These are phyloP conservation scores for Chromera velia DNA, from an alignment of 73 alveolate species.

Conservation along the genomic window DNA sequence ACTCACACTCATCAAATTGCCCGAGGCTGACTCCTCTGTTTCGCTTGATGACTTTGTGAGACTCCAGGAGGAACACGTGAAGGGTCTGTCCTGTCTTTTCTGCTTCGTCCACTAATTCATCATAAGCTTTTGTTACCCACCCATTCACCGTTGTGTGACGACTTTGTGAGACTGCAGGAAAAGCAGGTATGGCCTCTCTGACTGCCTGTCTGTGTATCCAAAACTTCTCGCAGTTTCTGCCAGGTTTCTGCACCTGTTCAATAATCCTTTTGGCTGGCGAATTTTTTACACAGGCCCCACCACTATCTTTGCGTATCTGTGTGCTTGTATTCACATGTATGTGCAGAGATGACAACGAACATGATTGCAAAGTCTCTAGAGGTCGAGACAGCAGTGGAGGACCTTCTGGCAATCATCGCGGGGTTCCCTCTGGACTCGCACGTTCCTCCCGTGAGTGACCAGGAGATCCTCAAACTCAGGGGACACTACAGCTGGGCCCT, in stretches of 20 bases:
- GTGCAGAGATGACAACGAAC: slow-evolving; percentile 19
- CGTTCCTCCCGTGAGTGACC: slow-evolving; percentile 84
- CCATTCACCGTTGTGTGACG: slow-evolving; percentile 93
- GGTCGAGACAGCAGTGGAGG: slow-evolving; percentile 99
- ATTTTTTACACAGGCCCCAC: no score
- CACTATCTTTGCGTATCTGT: no score
- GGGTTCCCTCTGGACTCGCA: slow-evolving; percentile 96
- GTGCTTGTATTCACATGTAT: no score
- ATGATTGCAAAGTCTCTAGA: slow-evolving; percentile 91
- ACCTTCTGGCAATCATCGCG: slow-evolving; percentile 91
- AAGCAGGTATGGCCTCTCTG: slow-evolving; percentile 68
- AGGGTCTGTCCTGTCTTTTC: slow-evolving; percentile 16
- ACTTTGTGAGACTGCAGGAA: slow-evolving; percentile 94
- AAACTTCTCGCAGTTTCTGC: no score
- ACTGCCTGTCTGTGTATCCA: background rate
- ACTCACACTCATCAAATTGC: slow-evolving; percentile 92
- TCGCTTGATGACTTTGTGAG: slow-evolving; percentile 94
- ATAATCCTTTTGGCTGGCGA: no score
- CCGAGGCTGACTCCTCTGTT: slow-evolving; percentile 91
- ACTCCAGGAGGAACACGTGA: slow-evolving; percentile 90
- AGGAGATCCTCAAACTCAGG: slow-evolving; percentile 88
- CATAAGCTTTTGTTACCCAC: no score
- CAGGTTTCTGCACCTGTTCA: no score
- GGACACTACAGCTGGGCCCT: slow-evolving; percentile 98
- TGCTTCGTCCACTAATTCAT: no score